Evolutionary conservation across 805 yeast species (phyloP).

Genomic region (Starmerella potacharoeniae): DNA sequence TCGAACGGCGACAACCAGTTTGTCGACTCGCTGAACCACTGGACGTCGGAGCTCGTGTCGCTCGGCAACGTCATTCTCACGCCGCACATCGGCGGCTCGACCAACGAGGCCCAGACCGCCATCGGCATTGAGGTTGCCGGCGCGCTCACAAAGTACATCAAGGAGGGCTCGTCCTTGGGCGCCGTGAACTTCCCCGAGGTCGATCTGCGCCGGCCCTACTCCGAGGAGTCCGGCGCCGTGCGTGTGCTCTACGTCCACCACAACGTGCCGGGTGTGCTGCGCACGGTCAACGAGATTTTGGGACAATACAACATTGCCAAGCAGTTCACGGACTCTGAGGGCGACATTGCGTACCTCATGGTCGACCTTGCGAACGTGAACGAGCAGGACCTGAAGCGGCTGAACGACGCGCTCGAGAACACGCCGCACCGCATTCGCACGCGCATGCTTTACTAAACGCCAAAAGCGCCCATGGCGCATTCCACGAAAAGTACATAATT

Average conservation of each 20-base stretch:
- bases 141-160: slow-evolving; percentile 78
- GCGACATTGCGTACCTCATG: slow-evolving; percentile 94
- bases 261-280: slow-evolving; percentile 97
- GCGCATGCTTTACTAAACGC: slow-evolving; percentile 64
- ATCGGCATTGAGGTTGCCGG: slow-evolving; percentile 92
- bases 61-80: slow-evolving; percentile 84
- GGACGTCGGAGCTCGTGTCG: slow-evolving; percentile 71
- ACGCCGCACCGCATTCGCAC: slow-evolving; percentile 87
- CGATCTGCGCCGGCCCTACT: slow-evolving; percentile 75
- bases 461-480: not conserved
- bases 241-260: slow-evolving; percentile 94
- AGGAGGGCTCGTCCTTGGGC: slow-evolving; percentile 90
- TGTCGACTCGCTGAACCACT: slow-evolving; percentile 58
- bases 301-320: slow-evolving; percentile 93
- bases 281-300: slow-evolving; percentile 90
- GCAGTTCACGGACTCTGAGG: slow-evolving; percentile 94
- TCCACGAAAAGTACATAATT: not conserved
- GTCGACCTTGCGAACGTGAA: slow-evolving; percentile 89
- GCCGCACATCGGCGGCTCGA: slow-evolving; percentile 98
- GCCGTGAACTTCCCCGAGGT: slow-evolving; percentile 99
- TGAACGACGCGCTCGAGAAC: slow-evolving; percentile 74
- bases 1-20: slow-evolving; percentile 83
- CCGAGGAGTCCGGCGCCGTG: slow-evolving; percentile 68
- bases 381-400: slow-evolving; percentile 65
- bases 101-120: slow-evolving; percentile 97